Base-by-base conservation (phyloP, 2,329 filamentous ascomycete genomes). In the Sclerotinia spermophila region DNA sequence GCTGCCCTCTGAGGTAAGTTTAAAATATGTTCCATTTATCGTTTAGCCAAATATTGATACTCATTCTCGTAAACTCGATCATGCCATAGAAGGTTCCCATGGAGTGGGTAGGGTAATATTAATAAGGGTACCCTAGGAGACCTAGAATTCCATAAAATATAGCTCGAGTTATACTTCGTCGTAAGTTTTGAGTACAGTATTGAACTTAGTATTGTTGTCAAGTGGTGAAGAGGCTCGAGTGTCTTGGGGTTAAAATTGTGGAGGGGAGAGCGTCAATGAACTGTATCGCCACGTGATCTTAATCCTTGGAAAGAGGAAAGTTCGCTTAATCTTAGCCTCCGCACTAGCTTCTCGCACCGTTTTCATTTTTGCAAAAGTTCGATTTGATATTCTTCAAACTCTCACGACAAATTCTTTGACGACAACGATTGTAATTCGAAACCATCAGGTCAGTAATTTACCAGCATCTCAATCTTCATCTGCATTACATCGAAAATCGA, bases 401-500 rank as follows among this genome's bases (percentile, higher is more conserved):
- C 15, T 67, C 68, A 67, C 68, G 68, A 70, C 68, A 70, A 70
- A 40, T n/a, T 45, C 58, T 64, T 60, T 55, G 56, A 71, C 65
- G 44, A 68, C 73, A 74, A 72, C 81, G 82, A 84, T 83, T 84
- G 82, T 81, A 78, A 81, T 78, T 78, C 78, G 77, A 74, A 80
- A 79, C 81, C 82, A 84, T 83, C 83, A 84, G 83, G 83, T 84
- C 75, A 83, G 83, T 83, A 77, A 30, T 51, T 13, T 56, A 40
- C 48, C 48, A 70, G 55, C 45, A 72, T 70, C 17, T 60, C 40
- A 38, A 40, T 69, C n/a, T 27, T 33, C 13, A 53, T 55, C 19
- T 30, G 21, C n/a, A 44, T 40, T 19, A 64, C 59, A 65, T 65
- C 30, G 33, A 56, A n/a, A 59, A 58, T 67, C 51, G 40, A 67